Evolutionary conservation across 768 basidiomycete species (phyloP), one percentile per base, ranked within the genome.

Genomic region (Amanita molliuscula): DNA sequence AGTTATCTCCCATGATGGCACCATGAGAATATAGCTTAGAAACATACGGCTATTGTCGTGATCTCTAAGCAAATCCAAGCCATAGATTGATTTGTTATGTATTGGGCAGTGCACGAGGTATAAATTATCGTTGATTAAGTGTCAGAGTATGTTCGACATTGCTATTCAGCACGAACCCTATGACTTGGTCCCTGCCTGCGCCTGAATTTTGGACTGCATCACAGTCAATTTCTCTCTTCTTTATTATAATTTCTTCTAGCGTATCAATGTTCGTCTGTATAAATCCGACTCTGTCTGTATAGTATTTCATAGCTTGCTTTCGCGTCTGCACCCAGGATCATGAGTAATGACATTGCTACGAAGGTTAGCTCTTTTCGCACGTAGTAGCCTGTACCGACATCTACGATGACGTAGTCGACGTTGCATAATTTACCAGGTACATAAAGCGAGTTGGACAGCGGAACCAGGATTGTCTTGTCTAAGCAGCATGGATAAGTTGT

Each of bases 371-470:
- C 96, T 77, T 98, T 99, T 67, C 89, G 82, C 15, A 98, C 88
- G 57, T 84, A 97, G 66, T 97, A 99, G 0, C 96, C 95, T 0
- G 95, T 98, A 1, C 96, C 96, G 23, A 98, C 76, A 62, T 99
- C 96, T 34, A 98, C 80, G 54, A 98, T 83, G 42, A 99, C 94
- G 57, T 90, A 78, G 40, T 92, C 85, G 0, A 78, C 65, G 60
- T 96, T 87, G 36, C 72, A 74, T 42, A 98, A 73, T 66, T 83
- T 91, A 16, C 94, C 96, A 2, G 95, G 93, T 21, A 98, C 87
- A 61, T 97, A 98, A 2, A 99, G 76, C 0, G 94, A 97, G 64
- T 88, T 90, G 13, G 93, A 97, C 48, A 98, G 66, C 5, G 96
- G 95, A 8, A 98, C 89, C 11, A 98, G 74, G 54, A 96, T 79